Evolutionary conservation across 2,329 filamentous ascomycete species (phyloP), one percentile per base, ranked within the genome.

Genomic region (Basipetospora chlamydospora): DNA sequence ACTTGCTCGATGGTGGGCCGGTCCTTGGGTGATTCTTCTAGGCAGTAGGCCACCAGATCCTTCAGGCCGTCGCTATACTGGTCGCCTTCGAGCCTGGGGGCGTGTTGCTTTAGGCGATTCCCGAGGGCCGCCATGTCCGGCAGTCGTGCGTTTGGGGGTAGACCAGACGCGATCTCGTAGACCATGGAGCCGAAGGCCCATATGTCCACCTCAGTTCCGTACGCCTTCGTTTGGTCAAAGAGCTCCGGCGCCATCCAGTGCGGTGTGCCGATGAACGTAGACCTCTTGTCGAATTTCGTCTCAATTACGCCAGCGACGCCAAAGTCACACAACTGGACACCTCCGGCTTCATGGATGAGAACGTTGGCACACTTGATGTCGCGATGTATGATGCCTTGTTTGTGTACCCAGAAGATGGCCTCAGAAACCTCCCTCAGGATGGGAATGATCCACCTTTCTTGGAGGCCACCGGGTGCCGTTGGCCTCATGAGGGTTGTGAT

Each of bases 241-340:
- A 80, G 58, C 46, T 80, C 76, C 0, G 71, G 73, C 3, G 76
- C 73, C 74, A 80, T 79, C 71, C 74, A 80, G 49, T 77, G 69
- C 3, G 73, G 67, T 2, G 76, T 80, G 22, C 76, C 76, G 32
- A 80, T 70, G 36, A 80, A 72, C 1, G 76, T 80, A 5, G 69
- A 70, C 40, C 76, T 59, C 54, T 80, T 80, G 33, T 71, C 67
- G 26, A 67, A 58, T 42, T 71, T 67, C n/a, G 60, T 68, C 44
- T 77, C 72, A 26, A 79, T 61, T 21, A 74, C 66, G 17, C 71
- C 74, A 12, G 76, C 73, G 35, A 79, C 72, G 42, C 76, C 76
- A 49, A 80, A 80, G 48, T 80, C 76, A 46, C 75, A 77, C 22
- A 80, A 58, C 48, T 80, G 75, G 5, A 80, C 69, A 20, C 64